A percentile compares a stretch with the other conserved stretches of the same genome.
Conservation (phyloP, 2,329 filamentous ascomycete genomes). For the Didymellaceae sp. region DNA sequence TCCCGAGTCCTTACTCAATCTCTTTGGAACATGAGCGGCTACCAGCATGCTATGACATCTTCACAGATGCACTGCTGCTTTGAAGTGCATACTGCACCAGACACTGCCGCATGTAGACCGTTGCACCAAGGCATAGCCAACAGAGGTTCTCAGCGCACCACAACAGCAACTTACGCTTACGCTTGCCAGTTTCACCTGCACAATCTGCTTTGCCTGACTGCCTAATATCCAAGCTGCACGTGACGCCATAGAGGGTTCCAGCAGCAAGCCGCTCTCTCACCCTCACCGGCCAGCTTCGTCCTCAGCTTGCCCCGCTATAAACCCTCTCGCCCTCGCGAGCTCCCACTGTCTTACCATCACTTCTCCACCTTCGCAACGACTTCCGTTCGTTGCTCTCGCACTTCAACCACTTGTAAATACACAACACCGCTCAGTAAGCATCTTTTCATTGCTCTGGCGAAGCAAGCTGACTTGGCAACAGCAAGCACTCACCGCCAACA, state of each 20-base stretch:
- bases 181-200: background rate
- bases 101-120: too few species aligned
- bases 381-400: background rate
- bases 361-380: background rate
- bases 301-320: background rate
- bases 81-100: too few species aligned
- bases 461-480: background rate
- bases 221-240: background rate
- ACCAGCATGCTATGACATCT: too few species aligned
- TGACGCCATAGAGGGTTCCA: background rate
- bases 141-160: too few species aligned
- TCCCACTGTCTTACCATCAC: background rate
- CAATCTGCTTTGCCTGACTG: background rate
- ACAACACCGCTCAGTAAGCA: too few species aligned
- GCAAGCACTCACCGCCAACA: background rate
- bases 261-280: constrained; percentile 8
- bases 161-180: too few species aligned
- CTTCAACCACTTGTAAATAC: background rate
- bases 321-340: background rate
- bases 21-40: too few species aligned
- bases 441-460: too few species aligned
- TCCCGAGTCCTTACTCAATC: too few species aligned
- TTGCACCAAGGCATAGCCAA: too few species aligned
- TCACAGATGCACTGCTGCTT: too few species aligned
- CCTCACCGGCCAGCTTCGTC: constrained; percentile 4